A percentile compares a stretch with the other conserved stretches of the same genome.
phyloP scores from a whole-genome alignment of 176 grass and related monocot genomes.

The Hordeum marinum region DNA sequence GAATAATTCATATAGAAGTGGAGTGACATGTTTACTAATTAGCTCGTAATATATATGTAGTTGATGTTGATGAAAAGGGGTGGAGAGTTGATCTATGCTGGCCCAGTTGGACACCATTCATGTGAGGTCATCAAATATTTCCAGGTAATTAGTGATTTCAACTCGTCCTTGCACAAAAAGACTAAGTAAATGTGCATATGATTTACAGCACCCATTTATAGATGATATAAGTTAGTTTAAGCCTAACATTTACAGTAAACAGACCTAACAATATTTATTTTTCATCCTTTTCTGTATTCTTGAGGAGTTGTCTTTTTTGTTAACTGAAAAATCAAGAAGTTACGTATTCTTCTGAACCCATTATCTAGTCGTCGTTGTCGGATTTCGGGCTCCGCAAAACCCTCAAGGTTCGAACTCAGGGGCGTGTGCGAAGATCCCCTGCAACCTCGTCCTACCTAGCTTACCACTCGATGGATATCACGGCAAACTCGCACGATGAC shows the following conservation, averaged over 20 bases:
- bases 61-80: slow-evolving; percentile 85
- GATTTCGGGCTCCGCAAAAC: too few species aligned
- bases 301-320: not conserved
- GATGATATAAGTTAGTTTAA: not conserved
- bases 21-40: not conserved
- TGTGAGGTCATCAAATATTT: slow-evolving; percentile 76
- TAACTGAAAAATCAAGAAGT: not conserved
- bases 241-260: not conserved
- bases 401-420: too few species aligned
- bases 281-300: not conserved
- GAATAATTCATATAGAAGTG: not conserved
- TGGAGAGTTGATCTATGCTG: slow-evolving; percentile 78
- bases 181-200: not conserved
- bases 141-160: slow-evolving; percentile 41
- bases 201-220: not conserved
- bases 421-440: too few species aligned
- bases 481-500: too few species aligned
- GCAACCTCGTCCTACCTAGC: too few species aligned
- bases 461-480: too few species aligned
- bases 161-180: not conserved
- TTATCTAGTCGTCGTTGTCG: not conserved
- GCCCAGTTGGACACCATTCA: slow-evolving; percentile 55
- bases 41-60: slow-evolving; percentile 30
- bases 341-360: not conserved
- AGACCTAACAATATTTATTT: not conserved